Conservation (phyloP, 225 moss, liverwort and hornwort genomes). For the Marchantia paleacea region DNA sequence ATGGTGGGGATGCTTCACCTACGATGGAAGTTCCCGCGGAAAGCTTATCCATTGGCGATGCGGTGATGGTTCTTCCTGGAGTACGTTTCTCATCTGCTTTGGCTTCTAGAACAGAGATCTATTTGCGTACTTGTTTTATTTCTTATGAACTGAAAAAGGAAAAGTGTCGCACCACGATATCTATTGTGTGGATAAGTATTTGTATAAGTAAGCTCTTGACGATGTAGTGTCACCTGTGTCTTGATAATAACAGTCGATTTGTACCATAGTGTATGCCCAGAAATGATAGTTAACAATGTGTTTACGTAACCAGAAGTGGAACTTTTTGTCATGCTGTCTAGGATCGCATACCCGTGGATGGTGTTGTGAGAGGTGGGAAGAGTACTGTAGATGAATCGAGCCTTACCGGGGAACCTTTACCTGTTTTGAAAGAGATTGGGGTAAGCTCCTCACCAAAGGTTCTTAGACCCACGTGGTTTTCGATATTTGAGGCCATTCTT, state of each 20-base stretch:
- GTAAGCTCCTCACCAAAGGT: slow-evolving; percentile 27
- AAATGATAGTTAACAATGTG: neutral
- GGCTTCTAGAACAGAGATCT: neutral
- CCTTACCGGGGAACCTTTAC: slow-evolving; percentile 93
- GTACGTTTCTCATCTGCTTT: slow-evolving; percentile 42
- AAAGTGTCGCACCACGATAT: no score
- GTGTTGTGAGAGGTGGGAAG: slow-evolving; percentile 75
- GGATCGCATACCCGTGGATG: slow-evolving; percentile 98
- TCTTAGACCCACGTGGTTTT: no score
- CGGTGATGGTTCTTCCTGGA: slow-evolving; percentile 93
- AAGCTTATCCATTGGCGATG: slow-evolving; percentile 81
- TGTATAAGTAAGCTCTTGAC: no score
- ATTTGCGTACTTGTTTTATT: no score
- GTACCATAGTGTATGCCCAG: no score
- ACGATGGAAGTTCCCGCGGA: slow-evolving; percentile 81
- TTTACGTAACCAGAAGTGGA: neutral
- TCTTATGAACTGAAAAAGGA: no score
- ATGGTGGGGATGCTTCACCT: slow-evolving; percentile 52
- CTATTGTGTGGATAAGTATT: no score
- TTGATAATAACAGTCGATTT: no score
- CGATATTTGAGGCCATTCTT: no score
- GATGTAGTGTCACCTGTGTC: no score
- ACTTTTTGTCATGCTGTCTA: slow-evolving; percentile 33
- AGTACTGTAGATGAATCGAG: slow-evolving; percentile 99
- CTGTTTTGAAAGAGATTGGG: slow-evolving; percentile 84